phyloP scores from a whole-genome alignment of 352 stramenopile genomes.

The Pythium aquatile region DNA sequence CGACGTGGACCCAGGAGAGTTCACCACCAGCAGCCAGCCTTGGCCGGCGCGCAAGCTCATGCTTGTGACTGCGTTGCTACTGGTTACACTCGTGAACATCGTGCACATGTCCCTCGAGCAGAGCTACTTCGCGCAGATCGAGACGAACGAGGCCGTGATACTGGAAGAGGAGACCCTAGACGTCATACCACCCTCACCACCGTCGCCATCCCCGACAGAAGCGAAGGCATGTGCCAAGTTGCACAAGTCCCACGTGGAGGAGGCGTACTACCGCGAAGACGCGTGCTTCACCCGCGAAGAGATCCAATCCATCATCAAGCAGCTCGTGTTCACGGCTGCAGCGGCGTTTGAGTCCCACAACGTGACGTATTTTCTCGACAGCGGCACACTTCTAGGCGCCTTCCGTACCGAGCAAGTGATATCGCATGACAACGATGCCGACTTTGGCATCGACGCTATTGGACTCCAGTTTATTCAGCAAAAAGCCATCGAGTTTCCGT shows the following conservation, averaged over 20 bases:
- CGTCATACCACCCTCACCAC: not conserved
- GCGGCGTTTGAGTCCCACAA: constrained; percentile 19
- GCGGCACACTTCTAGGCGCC: constrained; percentile 31
- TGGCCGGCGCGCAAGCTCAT: not conserved
- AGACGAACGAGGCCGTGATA: not conserved
- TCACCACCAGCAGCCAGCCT: not conserved
- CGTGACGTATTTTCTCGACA: constrained; percentile 35
- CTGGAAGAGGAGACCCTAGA: not conserved
- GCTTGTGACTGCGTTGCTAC: constrained; percentile 2
- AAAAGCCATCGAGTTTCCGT: constrained; percentile 15
- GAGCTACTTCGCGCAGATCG: constrained; percentile 4
- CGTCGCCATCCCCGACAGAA: no score
- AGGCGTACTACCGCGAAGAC: constrained; percentile 4
- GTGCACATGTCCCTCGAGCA: not conserved
- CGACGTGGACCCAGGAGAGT: not conserved
- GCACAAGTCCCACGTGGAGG: constrained; percentile 1
- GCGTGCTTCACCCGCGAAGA: constrained; percentile 17
- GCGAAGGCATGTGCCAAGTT: not conserved
- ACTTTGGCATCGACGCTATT: constrained; percentile 26
- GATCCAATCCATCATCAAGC: constrained; percentile 22
- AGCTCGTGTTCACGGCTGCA: constrained; percentile 17
- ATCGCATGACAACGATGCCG: constrained; percentile 31
- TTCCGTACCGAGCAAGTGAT: constrained; percentile 27
- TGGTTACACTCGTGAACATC: constrained; percentile 13
- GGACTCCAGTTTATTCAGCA: constrained; percentile 20